Conservation (phyloP, 2,329 filamentous ascomycete genomes). For the Clarireedia paspali region DNA sequence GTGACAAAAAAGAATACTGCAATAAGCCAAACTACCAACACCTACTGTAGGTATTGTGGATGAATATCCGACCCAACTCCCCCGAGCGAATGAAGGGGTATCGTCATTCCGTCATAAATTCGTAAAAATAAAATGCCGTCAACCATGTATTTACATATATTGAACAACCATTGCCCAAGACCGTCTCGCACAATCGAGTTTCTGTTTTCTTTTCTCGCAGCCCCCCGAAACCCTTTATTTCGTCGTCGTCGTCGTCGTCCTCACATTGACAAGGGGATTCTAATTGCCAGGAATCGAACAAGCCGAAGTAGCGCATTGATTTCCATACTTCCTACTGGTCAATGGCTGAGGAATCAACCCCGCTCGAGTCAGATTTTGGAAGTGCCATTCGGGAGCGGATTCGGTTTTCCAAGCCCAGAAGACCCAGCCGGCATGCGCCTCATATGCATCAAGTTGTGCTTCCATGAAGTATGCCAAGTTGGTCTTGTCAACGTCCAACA, state of each 20-base stretch:
- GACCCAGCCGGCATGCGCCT: constrained; percentile 32
- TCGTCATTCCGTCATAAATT: constrained; percentile 5
- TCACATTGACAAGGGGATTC: background rate
- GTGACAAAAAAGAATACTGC: no score
- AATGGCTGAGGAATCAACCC: constrained; percentile 34
- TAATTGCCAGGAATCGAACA: constrained; percentile 26
- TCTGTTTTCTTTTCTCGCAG: no score
- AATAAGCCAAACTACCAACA: no score
- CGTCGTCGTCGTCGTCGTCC: no score
- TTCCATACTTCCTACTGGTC: constrained; percentile 23
- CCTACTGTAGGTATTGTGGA: background rate
- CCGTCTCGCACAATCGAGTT: no score
- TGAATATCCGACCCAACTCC: background rate
- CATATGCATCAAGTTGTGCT: constrained; percentile 37
- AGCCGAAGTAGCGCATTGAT: constrained; percentile 22
- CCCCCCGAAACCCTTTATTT: no score
- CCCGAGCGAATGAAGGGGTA: constrained; percentile 9
- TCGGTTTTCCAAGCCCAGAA: constrained; percentile 39
- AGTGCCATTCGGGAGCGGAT: constrained; percentile 34
- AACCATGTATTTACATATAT: background rate
- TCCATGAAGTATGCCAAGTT: constrained; percentile 33
- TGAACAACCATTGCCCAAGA: background rate
- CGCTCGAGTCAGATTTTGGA: constrained; percentile 33
- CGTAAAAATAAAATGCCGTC: background rate
- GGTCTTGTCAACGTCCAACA: constrained; percentile 31